phyloP scores from a whole-genome alignment of 78 protist genomes.

The Mastigamoeba balamuthi region DNA sequence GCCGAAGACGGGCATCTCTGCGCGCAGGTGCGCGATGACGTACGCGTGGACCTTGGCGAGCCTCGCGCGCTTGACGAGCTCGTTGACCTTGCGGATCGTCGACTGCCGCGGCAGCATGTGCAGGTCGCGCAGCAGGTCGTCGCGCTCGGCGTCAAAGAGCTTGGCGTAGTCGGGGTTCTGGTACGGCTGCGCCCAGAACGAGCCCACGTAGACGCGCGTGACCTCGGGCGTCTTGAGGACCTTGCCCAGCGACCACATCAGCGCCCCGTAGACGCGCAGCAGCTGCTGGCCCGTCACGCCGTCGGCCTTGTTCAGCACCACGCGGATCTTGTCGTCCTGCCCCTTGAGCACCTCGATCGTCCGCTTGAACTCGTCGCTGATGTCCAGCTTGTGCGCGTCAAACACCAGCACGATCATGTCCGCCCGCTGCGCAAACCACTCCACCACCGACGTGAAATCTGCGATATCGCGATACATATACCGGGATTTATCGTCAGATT shows the following conservation, averaged over 20 bases:
- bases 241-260: conserved; percentile 76
- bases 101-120: conserved; percentile 33
- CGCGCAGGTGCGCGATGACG: conserved; percentile 18
- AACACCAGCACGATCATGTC: conserved; percentile 80
- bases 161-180: conserved; percentile 13
- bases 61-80: conserved; percentile 72
- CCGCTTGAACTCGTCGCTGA: conserved; percentile 63
- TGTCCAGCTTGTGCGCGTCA: conserved; percentile 88
- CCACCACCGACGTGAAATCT: conserved; percentile 31
- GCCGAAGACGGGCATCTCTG: conserved; percentile 71
- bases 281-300: conserved; percentile 61
- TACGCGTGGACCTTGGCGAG: conserved; percentile 52
- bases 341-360: conserved; percentile 54
- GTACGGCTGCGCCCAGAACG: conserved; percentile 76
- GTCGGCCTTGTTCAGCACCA: conserved; percentile 86
- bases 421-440: conserved; percentile 79
- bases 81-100: conserved; percentile 60
- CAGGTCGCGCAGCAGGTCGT: conserved; percentile 42
- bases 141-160: conserved; percentile 49
- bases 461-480: neutral
- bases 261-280: conserved; percentile 85
- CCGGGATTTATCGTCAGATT: neutral
- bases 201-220: conserved; percentile 74
- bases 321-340: conserved; percentile 76
- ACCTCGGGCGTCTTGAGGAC: conserved; percentile 70